Base-by-base conservation (phyloP, 306 rosid genomes). In the Castanospermum australe region DNA sequence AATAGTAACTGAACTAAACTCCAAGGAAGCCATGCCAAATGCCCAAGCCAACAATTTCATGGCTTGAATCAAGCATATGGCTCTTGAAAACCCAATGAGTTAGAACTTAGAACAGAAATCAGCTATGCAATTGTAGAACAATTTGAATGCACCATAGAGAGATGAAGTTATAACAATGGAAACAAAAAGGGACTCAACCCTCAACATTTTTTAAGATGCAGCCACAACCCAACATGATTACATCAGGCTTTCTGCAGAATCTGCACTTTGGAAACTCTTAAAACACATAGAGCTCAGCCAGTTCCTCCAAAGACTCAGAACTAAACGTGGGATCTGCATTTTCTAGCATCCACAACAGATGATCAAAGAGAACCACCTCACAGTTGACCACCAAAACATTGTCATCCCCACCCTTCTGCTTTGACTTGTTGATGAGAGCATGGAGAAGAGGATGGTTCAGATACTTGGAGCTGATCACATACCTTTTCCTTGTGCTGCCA, bases 341-440 rank as follows among this genome's bases (percentile, higher is more conserved):
- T 56, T 92, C 95, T 24, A 94, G 73, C 97, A 94, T 92, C 97
- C 97, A 94, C 57, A 94, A 78, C 1, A 94, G 84, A 83, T 94
- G 97, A 71, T 94, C 99, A 83, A 94, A 94, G 28, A 94, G 85
- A 81, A 94, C 95, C 38, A 94, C 97, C 63, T 94, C 99, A 70
- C 99, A 92, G 15, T 83, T 92, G 8, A 92, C 88, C 69, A 85
- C 85, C 76, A 91, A 76, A 28, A 61, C 84, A 39, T 47, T 81
- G 5, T 76, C 82, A 21, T 76, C 73, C 18, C 77, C 60, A 4
- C 22, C 81, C 39, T 77, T 82, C 54, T 22, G 79, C 65, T 83
- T 84, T 20, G 91, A 84, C 83, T 90, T 94, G 62, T 92, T 86
- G 39, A 94, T 87, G 13, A 94, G 85, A 75, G 95, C 93, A 67